Evolutionary conservation across 2,329 filamentous ascomycete genomes (phyloP), one percentile per base, ranked within the genome.

Genomic region (Aspergillus sp.): DNA sequence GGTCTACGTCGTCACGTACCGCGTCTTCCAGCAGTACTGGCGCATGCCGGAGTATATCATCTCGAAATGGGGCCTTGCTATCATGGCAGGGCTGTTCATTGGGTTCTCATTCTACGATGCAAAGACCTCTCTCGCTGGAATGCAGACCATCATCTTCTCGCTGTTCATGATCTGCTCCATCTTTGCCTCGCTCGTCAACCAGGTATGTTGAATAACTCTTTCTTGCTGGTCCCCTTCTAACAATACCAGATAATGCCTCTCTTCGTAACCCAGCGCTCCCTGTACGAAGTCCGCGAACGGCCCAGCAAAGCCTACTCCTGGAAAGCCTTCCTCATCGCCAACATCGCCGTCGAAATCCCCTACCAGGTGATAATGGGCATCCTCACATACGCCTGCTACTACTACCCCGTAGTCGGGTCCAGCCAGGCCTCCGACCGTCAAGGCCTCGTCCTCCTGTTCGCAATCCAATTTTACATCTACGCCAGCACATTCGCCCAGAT

Each of bases 21-120:
- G 91, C 66, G 89, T 93, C 23, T 93, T 93, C 79, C 84, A 93
- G 72, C 90, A 96, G 72, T 95, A 93, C 81, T 96, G 91, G 90
- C 88, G 91, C 58, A 91, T 87, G 3, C 91, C 91, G 0, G 84
- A 85, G 4, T 95, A 96, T 78, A 90, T 96, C 71, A 91, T 93
- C 77, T 86, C 89, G 64, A 96, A 96, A 79, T 75, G 83, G 5
- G 77, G 82, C 2, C 84, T 96, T 12, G 91, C 88, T 70, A 77
- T 83, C 15, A 76, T 67, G 19, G 66, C 70, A 62, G 82, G 86
- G 8, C 81, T 95, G 9, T 95, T 95, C 73, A 90, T 96, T 68
- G 90, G 90, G 39, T 91, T 93, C 74, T 87, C 88, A 61, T 91
- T 93, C 77, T 90, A 84, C 80, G 81, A 84, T 35, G 86, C 89